Base-by-base conservation (phyloP, 805 yeast genomes). In the Saccharomycopsis vini region DNA sequence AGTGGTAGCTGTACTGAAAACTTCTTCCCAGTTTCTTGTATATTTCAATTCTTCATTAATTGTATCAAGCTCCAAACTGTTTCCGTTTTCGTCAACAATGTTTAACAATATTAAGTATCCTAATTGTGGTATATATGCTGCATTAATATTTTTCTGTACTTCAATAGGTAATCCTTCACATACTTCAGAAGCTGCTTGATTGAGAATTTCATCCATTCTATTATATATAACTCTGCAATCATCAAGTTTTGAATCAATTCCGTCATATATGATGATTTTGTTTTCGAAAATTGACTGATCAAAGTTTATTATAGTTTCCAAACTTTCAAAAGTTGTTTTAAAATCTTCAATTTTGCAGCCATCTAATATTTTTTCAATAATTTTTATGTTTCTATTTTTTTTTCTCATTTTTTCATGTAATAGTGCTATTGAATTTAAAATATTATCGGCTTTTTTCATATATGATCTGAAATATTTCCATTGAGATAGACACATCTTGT, bases 101-200 rank as follows among this genome's bases (percentile, higher is more conserved):
- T 56, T 58, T 2, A 62, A 39, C 0, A 65, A 58, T 0, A 67
- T 53, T 33, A 71, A 49, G 40, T 62, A 71, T 0, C 75, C 75
- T 19, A 71, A 47, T 36, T 71, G 73, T 3, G 75, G 75, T 21
- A 69, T 63, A 49, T 69, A 71, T 0, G 65, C 62, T 0, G 63
- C 63, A 42, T 64, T 67, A 1, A 63, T 29, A 2, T 51, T n/a
- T 2, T 49, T 45, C 2, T 45, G 39, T 5, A 43, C n/a, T 30
- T 42, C 44, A 16, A 35, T 35, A 5, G 35, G 34, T 13, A 42
- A 44, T 3, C 13, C 26, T 1, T 33, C 30, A 2, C 54, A 22
- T 2, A 58, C 28, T 4, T 50, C 51, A 2, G 33, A 26, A 0
- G 66, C 58, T 5, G 57, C 52, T 1, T 53, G 45, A 3, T 54